Evolutionary conservation across 73 alveolate species (phyloP), one percentile per base, ranked within the genome.

Genomic region (Diophrys appendiculata): DNA sequence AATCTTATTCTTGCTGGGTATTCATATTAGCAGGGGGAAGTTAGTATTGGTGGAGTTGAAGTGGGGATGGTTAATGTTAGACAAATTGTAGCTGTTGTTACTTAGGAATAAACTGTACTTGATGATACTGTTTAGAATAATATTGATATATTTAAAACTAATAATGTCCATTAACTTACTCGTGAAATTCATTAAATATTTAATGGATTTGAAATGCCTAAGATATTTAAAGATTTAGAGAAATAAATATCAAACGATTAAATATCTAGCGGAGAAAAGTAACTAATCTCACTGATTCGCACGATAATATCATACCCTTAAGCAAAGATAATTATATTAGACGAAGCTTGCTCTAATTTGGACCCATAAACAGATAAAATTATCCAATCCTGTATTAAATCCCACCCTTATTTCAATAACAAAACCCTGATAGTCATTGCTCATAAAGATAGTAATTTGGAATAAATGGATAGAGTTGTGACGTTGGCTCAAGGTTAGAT

Each of bases 1-100:
- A 52, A 83, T 27, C 83, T 90, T 28, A 34, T 91, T 28, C 64
- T 84, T 1, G 92, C 94, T 29, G 76, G 76, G n/a, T 69, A 83
- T 28, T 82, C 60, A 65, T 79, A 89, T 18, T 28, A 54, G 29
- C 72, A 78, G 80, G 92, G 82, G 52, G 30, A 81, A 79, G 69
- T 73, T 68, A 30, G 33, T 54, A 64, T 72, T 29, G 77, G 54
- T 70, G 82, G 76, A 5, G 35, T 23, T 11, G 74, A 35, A 43
- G 3, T 71, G 18, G 71, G 71, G 28, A 60, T 23, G 71, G 71
- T 23, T 3, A 60, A 13, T n/a, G n/a, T n/a, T 22, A 52, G 65
- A 22, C 8, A 52, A 22, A 22, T 13, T 8, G 8, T 52, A 22
- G 65, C 65, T 52, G 24, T 52, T 22, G 22, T 52, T 22, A 8